Base-by-base conservation (phyloP, 257 asterid species). In the Perilla frutescens region DNA sequence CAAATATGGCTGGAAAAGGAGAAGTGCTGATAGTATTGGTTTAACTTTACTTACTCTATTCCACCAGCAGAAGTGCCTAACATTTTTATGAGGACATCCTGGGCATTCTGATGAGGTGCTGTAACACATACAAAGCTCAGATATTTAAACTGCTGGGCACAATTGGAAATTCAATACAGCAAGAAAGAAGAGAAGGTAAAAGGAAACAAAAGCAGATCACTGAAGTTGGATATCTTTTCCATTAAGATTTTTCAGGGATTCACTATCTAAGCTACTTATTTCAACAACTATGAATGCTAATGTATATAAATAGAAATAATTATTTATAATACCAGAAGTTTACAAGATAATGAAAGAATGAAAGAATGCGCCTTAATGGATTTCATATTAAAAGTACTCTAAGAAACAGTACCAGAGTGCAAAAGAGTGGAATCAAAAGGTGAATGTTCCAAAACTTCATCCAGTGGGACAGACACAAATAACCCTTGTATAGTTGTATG, bases 1-100 rank as follows among this genome's bases (percentile, higher is more conserved):
- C 48, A 64, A 32, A 58, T 44, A 9, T 34, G 9, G 29, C 61
- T 51, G 58, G 41, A 66, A 34, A 45, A 58, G n/a, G 15, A 72
- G 13, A 73, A 47, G n/a, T 61, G 34, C 41, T 48, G 26, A 31
- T 48, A n/a, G 26, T 49, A 75, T 36, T 56, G 20, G 64, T 64
- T 67, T 34, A 49, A 65, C 68, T 65, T 56, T 70, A 81, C 96
- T 84, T 73, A 93, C 98, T 85, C 74, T 90, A 78, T 89, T 91
- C 98, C 98, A 94, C 98, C 98, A 94, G 84, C 98, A 94, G 71
- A 94, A 94, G 80, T 94, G 97, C 12, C 98, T 83, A 49, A 90
- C 90, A 78, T 85, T 74, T 82, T 80, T 88, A 83, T 94, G 98
- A 57, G 84, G 84, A 79, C 98, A 94, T 53, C 83, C 77, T 15